A percentile compares a stretch with the other conserved stretches of the same genome.
Conservation (phyloP, 306 rosid species). For the Vigna trinervia region DNA sequence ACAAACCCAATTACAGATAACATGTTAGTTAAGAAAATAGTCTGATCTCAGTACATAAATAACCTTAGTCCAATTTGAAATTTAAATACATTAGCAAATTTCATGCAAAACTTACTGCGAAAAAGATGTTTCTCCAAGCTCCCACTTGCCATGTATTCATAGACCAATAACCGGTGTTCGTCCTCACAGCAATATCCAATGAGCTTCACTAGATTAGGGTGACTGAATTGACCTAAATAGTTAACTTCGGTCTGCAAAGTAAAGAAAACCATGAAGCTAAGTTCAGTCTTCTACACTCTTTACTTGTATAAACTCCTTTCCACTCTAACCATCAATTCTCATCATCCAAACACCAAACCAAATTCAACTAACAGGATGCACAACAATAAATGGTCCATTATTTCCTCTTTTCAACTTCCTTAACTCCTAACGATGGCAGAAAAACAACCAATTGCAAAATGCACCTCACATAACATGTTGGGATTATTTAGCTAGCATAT, state of each 20-base stretch:
- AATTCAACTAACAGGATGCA: slow-evolving; percentile 27
- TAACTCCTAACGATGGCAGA: neutral
- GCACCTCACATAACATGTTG: neutral
- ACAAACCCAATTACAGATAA: slow-evolving; percentile 2
- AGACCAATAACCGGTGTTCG: slow-evolving; percentile 87
- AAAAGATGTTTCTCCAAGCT: slow-evolving; percentile 96
- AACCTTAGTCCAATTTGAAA: neutral
- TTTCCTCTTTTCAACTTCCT: slow-evolving; percentile 9
- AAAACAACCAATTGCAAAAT: neutral
- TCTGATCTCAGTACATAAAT: neutral
- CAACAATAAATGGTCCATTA: neutral
- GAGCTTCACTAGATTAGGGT: slow-evolving; percentile 93
- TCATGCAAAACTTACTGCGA: slow-evolving; percentile 73
- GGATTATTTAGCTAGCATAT: neutral
- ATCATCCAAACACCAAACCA: slow-evolving; percentile 26
- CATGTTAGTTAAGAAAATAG: slow-evolving; percentile 14
- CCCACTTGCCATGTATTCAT: slow-evolving; percentile 97
- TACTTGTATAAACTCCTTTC: slow-evolving; percentile 29
- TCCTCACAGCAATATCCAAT: slow-evolving; percentile 98
- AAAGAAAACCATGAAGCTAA: slow-evolving; percentile 40
- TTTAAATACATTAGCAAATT: neutral
- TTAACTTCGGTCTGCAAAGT: slow-evolving; percentile 91
- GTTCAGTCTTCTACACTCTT: slow-evolving; percentile 5
- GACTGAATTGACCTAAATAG: slow-evolving; percentile 90
- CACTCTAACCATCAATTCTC: slow-evolving; percentile 28